Conservation (phyloP, 179 eudicot species). For the Heliamphora pulchella region DNA sequence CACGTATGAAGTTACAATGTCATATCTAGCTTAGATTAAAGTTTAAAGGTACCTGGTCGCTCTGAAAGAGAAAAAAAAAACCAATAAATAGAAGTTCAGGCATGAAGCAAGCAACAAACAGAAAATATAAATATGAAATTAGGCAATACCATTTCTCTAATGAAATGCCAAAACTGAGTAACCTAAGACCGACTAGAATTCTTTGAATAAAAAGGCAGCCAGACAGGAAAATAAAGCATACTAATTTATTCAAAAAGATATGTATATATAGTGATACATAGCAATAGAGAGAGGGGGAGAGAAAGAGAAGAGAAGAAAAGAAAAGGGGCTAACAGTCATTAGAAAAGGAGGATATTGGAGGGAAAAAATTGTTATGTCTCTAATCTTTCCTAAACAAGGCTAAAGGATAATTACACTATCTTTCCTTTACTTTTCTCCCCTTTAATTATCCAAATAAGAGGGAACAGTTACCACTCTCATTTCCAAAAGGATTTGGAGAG, state of each 20-base stretch:
- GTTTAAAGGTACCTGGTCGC: background rate
- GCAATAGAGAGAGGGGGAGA: background rate
- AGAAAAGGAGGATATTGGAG: background rate
- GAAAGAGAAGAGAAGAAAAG: background rate
- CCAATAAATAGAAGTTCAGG: constrained; percentile 9
- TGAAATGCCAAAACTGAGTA: background rate
- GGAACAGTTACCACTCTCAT: background rate
- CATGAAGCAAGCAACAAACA: background rate
- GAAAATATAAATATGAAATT: background rate
- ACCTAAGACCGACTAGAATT: background rate
- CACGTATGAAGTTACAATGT: no score
- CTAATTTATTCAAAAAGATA: background rate
- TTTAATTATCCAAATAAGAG: background rate
- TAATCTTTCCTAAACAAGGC: constrained; percentile 3
- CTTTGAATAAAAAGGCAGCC: background rate
- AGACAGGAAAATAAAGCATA: constrained; percentile 3
- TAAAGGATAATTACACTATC: background rate
- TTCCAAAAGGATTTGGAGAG: background rate
- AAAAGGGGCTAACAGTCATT: background rate
- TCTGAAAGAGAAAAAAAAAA: background rate
- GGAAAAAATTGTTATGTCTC: no score
- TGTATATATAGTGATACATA: background rate
- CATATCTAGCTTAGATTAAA: background rate
- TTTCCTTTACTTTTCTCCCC: background rate
- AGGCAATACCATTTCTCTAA: background rate